A percentile compares a stretch with the other conserved stretches of the same genome.
Evolutionary conservation across 345 rosid genomes (phyloP).

Genomic region (Melaleuca alternifolia): DNA sequence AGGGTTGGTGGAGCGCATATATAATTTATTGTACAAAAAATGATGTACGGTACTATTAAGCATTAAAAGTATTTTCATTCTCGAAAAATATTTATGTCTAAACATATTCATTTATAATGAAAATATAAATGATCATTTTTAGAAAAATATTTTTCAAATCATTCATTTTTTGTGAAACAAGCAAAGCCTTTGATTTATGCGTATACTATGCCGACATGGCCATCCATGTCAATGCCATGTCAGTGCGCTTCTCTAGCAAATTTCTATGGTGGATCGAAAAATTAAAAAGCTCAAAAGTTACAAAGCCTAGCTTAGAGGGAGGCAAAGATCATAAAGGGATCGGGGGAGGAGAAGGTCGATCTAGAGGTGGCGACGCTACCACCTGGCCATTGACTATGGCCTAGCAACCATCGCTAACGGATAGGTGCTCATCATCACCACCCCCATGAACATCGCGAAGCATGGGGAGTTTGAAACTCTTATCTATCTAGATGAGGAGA

Average conservation of each 20-base stretch:
- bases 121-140: too few relatives aligned
- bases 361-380: neutral
- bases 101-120: too few relatives aligned
- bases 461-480: too few relatives aligned
- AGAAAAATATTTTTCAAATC: too few relatives aligned
- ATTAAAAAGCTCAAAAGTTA: neutral
- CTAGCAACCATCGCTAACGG: fast-evolving
- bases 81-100: too few relatives aligned
- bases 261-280: neutral
- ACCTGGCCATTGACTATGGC: neutral
- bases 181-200: neutral
- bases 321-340: neutral
- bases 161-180: too few relatives aligned
- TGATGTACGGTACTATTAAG: too few relatives aligned
- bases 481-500: too few relatives aligned
- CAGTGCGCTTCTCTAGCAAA: neutral
- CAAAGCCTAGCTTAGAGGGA: neutral
- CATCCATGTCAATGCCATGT: neutral
- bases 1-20: neutral
- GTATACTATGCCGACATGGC: neutral
- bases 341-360: neutral
- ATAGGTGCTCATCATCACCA: neutral
- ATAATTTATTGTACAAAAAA: too few relatives aligned
- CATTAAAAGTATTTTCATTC: too few relatives aligned
- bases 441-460: too few relatives aligned